A percentile compares a stretch with the other conserved stretches of the same genome.
phyloP scores from a whole-genome alignment of 2,329 filamentous ascomycete genomes.

The Epicoccum nigrum region DNA sequence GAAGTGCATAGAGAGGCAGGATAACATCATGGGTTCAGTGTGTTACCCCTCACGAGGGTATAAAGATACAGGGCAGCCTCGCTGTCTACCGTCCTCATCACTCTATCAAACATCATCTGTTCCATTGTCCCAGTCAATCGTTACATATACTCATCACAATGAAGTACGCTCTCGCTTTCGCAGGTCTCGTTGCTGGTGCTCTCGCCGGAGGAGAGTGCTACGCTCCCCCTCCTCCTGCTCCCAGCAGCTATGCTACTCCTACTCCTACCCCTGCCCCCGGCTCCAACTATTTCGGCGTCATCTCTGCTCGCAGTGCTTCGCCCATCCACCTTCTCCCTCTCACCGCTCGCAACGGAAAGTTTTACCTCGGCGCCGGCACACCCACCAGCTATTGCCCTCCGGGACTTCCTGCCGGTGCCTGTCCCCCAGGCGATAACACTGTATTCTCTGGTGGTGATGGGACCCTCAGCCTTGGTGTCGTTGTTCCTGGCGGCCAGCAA shows the following conservation, averaged over 20 bases:
- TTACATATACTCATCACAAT: constrained; percentile 29
- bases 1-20: constrained; percentile 2
- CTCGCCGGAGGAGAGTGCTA: constrained; percentile 25
- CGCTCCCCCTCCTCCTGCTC: constrained; percentile 6
- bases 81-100: not conserved
- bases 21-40: not conserved
- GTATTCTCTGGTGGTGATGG: constrained; percentile 50
- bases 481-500: constrained; percentile 68
- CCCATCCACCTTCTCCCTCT: constrained; percentile 57
- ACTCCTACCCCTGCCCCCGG: constrained; percentile 4
- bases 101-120: not conserved
- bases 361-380: constrained; percentile 57
- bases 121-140: not conserved
- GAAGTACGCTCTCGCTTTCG: constrained; percentile 43
- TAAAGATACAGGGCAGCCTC: constrained; percentile 12
- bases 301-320: constrained; percentile 54
- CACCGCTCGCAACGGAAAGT: constrained; percentile 55
- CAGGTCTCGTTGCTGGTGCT: constrained; percentile 34
- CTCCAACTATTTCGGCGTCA: constrained; percentile 50
- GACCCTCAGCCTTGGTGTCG: constrained; percentile 50
- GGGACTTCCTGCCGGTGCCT: constrained; percentile 41
- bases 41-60: constrained; percentile 1
- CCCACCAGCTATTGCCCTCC: constrained; percentile 59
- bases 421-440: constrained; percentile 56
- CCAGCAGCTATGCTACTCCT: too few relatives aligned